Conservation (phyloP, 495 filamentous ascomycete species). For the Neurospora sp. region DNA sequence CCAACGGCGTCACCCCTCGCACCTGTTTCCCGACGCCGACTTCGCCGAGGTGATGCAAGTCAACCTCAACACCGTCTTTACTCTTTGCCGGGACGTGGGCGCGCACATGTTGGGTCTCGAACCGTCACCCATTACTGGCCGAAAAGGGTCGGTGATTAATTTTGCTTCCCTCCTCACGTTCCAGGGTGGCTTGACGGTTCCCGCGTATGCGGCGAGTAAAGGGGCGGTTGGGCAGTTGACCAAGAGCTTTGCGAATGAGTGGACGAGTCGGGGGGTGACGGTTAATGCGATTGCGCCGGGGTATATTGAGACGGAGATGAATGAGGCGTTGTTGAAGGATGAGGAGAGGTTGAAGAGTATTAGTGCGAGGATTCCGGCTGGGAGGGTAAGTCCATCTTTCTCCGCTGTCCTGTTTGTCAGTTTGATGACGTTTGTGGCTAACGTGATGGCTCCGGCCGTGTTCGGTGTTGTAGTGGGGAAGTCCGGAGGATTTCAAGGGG, state of each 20-base stretch:
- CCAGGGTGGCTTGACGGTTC: constrained; percentile 85
- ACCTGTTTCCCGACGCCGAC: constrained; percentile 70
- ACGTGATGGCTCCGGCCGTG: neutral
- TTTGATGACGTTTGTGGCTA: neutral
- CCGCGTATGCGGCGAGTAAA: constrained; percentile 84
- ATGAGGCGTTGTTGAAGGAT: constrained; percentile 69
- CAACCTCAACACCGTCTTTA: constrained; percentile 77
- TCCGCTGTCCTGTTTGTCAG: too few species aligned
- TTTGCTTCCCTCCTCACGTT: constrained; percentile 76
- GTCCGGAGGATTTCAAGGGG: constrained; percentile 83
- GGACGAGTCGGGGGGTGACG: constrained; percentile 57
- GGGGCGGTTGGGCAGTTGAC: constrained; percentile 81
- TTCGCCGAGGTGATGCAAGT: constrained; percentile 81
- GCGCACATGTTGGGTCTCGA: constrained; percentile 65
- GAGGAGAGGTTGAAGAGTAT: constrained; percentile 59
- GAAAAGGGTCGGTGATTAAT: constrained; percentile 74
- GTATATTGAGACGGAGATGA: constrained; percentile 92
- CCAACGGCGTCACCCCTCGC: constrained; percentile 66
- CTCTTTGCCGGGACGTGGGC: constrained; percentile 72
- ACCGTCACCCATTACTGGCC: constrained; percentile 43
- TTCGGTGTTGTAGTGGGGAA: constrained; percentile 50
- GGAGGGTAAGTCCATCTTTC: constrained; percentile 29
- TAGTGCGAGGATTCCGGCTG: constrained; percentile 72
- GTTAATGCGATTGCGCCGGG: constrained; percentile 73
- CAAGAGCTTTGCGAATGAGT: constrained; percentile 81